phyloP scores from a whole-genome alignment of 2,329 filamentous ascomycete genomes.

The Amesomyces nigricolor region DNA sequence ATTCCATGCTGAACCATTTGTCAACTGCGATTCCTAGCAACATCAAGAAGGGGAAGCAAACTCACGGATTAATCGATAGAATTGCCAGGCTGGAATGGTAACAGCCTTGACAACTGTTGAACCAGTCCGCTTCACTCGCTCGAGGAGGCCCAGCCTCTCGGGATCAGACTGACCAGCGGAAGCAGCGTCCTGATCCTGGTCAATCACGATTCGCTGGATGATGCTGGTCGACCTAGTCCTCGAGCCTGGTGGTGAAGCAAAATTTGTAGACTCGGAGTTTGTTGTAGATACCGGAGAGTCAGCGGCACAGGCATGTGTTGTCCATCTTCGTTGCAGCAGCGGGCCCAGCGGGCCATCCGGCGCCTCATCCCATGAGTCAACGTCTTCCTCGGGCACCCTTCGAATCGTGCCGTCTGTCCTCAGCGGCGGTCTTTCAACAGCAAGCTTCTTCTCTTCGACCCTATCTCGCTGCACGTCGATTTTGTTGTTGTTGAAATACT shows the following conservation, averaged over 20 bases:
- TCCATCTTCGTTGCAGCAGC: conserved; percentile 32
- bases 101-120: conserved; percentile 68
- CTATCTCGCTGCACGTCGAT: conserved; percentile 81
- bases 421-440: conserved; percentile 29
- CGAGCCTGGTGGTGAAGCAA: conserved; percentile 32
- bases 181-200: conserved; percentile 36
- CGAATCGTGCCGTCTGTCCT: conserved; percentile 32
- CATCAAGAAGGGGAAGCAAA: conserved; percentile 22
- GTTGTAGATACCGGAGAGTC: conserved; percentile 20
- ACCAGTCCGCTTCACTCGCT: conserved; percentile 41
- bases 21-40: conserved; percentile 29
- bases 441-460: conserved; percentile 46
- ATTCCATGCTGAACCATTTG: conserved; percentile 66
- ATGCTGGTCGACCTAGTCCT: conserved; percentile 53
- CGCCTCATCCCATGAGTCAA: conserved; percentile 17
- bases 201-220: conserved; percentile 54
- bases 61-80: conserved; percentile 87
- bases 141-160: conserved; percentile 38
- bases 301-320: conserved; percentile 19
- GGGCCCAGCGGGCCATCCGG: conserved; percentile 23
- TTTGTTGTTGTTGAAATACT: conserved; percentile 81
- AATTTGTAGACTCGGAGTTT: conserved; percentile 17
- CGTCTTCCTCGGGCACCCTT: conserved; percentile 29
- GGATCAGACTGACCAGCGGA: conserved; percentile 31
- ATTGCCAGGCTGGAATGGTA: conserved; percentile 94